A percentile compares a stretch with the other conserved stretches of the same genome.
Evolutionary conservation across 352 stramenopile genomes (phyloP).

Genomic region (Globisporangium spiculum): DNA sequence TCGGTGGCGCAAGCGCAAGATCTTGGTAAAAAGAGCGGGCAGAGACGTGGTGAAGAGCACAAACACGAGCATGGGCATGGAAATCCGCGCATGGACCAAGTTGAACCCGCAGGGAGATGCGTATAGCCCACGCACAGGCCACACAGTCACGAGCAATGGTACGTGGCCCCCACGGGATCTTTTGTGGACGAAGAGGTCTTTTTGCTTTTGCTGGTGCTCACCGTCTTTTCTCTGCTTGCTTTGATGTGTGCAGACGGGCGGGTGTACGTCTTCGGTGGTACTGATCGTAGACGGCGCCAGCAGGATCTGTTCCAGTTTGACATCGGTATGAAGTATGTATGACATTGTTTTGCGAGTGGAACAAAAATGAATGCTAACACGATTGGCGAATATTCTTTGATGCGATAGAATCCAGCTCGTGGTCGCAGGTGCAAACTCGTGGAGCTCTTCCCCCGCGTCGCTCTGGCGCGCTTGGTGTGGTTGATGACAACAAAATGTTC

Average conservation of each 20-base stretch:
- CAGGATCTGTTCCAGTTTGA: constrained; percentile 88
- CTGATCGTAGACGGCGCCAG: constrained; percentile 70
- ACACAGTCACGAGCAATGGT: constrained; percentile 83
- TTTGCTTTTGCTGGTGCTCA: background rate
- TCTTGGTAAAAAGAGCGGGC: background rate
- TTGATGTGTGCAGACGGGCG: constrained; percentile 38
- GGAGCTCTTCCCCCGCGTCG: constrained; percentile 62
- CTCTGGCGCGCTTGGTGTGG: constrained; percentile 76
- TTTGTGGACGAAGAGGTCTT: background rate
- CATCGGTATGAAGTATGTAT: constrained; percentile 32
- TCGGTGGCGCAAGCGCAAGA: background rate
- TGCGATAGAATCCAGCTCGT: constrained; percentile 44
- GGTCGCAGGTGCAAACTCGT: constrained; percentile 71
- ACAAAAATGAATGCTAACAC: background rate
- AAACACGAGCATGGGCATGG: constrained; percentile 24
- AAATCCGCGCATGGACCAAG: constrained; percentile 77
- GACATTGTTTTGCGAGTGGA: background rate
- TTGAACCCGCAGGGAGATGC: constrained; percentile 70
- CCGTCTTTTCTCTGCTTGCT: background rate
- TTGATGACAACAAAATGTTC: constrained; percentile 84
- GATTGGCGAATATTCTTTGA: background rate
- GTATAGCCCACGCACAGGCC: constrained; percentile 82
- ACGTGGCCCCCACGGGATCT: background rate
- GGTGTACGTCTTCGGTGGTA: constrained; percentile 87
- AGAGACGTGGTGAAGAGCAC: background rate